These are phyloP conservation scores for Cerrena zonata DNA, from an alignment of 1,284 basidiomycete species.

Conservation along the genomic window DNA sequence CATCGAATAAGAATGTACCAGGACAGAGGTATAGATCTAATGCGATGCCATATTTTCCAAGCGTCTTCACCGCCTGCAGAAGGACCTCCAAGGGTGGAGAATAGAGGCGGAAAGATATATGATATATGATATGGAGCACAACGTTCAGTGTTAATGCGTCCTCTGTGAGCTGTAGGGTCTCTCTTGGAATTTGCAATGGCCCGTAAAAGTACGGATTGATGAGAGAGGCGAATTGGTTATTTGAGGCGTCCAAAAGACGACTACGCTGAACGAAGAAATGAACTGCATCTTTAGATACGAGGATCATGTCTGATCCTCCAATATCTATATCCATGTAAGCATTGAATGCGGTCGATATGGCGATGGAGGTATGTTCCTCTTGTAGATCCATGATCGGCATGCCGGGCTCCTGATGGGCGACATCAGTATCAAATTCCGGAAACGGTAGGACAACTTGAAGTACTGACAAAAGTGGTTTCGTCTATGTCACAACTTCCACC, in stretches of 20 bases:
- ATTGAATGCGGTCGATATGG: slow-evolving; percentile 71
- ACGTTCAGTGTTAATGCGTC: slow-evolving; percentile 31
- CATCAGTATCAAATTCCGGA: no score
- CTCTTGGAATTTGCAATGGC: no score
- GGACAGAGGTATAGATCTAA: slow-evolving; percentile 16
- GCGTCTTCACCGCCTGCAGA: slow-evolving; percentile 20
- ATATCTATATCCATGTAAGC: slow-evolving; percentile 52
- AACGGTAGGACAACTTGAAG: no score
- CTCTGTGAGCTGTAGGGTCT: slow-evolving; percentile 14
- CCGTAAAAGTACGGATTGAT: slow-evolving; percentile 27
- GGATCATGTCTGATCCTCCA: slow-evolving; percentile 48
- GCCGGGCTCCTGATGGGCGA: no score
- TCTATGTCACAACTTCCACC: no score
- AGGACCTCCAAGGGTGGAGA: slow-evolving; percentile 25
- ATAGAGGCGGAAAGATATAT: slow-evolving; percentile 26
- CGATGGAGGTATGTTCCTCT: no score
- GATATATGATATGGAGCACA: slow-evolving; percentile 32
- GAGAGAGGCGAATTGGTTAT: no score
- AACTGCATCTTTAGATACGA: slow-evolving; percentile 64
- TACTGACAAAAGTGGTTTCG: no score
- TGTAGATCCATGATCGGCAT: no score
- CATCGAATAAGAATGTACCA: slow-evolving; percentile 21
- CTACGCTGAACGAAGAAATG: slow-evolving; percentile 45
- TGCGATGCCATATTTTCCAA: slow-evolving; percentile 27
- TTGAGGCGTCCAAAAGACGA: slow-evolving; percentile 29